These are phyloP conservation scores for Akebia trifoliata DNA, from an alignment of 164 flowering plant species.

Conservation along the genomic window DNA sequence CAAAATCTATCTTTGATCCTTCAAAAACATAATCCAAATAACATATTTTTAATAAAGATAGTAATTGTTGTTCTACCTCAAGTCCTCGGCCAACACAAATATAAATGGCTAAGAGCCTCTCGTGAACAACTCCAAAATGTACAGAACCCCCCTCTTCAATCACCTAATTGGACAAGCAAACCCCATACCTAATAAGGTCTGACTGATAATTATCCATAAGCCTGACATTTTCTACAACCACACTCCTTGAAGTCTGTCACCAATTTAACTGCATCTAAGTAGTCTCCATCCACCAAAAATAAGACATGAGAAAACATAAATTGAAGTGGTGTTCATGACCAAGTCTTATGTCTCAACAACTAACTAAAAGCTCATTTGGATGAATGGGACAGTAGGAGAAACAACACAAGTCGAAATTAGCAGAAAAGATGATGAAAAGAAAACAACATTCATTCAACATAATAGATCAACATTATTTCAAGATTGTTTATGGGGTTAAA, in stretches of 20 bases:
- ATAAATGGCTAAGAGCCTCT: conserved; percentile 88
- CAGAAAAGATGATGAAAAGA: background rate
- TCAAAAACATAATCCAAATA: no score
- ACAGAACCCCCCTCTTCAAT: conserved; percentile 50
- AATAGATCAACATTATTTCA: background rate
- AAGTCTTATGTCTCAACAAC: background rate
- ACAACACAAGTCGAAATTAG: background rate
- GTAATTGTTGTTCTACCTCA: conserved; percentile 76
- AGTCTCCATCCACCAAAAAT: conserved; percentile 67
- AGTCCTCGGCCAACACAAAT: conserved; percentile 85
- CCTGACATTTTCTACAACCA: conserved; percentile 37
- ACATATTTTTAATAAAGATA: no score
- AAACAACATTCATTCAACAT: background rate
- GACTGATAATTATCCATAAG: conserved; percentile 69
- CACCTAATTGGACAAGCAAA: conserved; percentile 59
- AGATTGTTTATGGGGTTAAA: background rate
- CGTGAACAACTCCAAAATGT: conserved; percentile 53
- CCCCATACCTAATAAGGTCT: conserved; percentile 63
- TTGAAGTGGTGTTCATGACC: background rate
- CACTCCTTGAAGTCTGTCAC: conserved; percentile 61
- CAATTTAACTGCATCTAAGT: conserved; percentile 53
- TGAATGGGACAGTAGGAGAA: background rate
- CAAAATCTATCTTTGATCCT: no score
- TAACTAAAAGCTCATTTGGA: background rate
- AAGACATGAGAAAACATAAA: background rate